phyloP scores from a whole-genome alignment of 257 asterid genomes.

The Ehretia macrophylla region DNA sequence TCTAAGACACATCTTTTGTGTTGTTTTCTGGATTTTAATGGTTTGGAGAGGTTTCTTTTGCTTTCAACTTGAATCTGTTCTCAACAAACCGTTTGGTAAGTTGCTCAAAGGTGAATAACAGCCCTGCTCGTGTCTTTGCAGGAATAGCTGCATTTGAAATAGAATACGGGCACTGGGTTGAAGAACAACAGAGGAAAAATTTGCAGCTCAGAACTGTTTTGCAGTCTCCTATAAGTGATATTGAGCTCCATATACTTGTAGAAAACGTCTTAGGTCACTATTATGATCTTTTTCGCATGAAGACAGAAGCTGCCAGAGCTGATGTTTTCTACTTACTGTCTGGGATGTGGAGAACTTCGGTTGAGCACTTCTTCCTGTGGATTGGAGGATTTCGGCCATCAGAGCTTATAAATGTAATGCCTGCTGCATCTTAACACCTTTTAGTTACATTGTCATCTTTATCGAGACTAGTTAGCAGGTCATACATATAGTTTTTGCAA shows the following conservation, averaged over 20 bases:
- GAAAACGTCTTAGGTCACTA: conserved; percentile 61
- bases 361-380: conserved; percentile 88
- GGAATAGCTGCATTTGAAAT: conserved; percentile 75
- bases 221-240: conserved; percentile 49
- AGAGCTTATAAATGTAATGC: conserved; percentile 65
- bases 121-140: conserved; percentile 10
- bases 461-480: too few relatives aligned
- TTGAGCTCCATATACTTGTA: conserved; percentile 50
- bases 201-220: conserved; percentile 51
- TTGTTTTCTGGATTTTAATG: too few relatives aligned
- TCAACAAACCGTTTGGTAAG: neutral
- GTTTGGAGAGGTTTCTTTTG: too few relatives aligned
- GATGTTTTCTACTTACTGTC: conserved; percentile 83
- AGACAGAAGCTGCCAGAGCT: conserved; percentile 65
- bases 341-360: conserved; percentile 78
- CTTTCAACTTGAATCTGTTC: too few relatives aligned
- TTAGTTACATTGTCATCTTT: too few relatives aligned
- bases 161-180: conserved; percentile 74
- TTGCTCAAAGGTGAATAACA: neutral
- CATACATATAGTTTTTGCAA: too few relatives aligned
- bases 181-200: conserved; percentile 63
- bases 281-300: conserved; percentile 65
- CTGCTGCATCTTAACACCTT: neutral
- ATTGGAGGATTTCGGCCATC: conserved; percentile 93
- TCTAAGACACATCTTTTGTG: too few relatives aligned